Base-by-base conservation (phyloP, 768 basidiomycete species). In the Agrocybe praecox region DNA sequence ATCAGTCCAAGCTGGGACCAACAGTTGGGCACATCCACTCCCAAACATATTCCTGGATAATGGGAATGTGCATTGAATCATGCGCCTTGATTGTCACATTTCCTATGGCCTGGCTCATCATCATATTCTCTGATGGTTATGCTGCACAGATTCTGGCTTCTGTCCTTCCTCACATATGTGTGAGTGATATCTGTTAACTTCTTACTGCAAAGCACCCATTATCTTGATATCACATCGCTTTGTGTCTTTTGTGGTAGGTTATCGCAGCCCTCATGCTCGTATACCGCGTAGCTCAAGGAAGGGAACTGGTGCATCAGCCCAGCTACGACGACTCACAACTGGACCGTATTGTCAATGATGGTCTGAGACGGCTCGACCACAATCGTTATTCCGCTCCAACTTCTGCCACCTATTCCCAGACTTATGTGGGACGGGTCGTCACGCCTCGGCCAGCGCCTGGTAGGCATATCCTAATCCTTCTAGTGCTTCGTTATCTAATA, bases 61-160 rank as follows among this genome's bases (percentile, higher is more conserved):
- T 61, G 29, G 48, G 45, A 6, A 58, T 63, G 55, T 58, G 54
- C 5, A 23, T 60, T 17, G 62, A 63, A 55, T 63, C 62, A 6
- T 55, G 57, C 11, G 57, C 55, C 15, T 22, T 63, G 23, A 61
- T 61, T 10, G 54, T 61, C 23, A 14, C 60, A n/a, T 18, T 59
- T 17, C 44, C 52, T 7, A 49, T 53, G 23, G 26, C 33, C 3
- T 61, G 53, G 19, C 47, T 59, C 22, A 47, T 61, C 34, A 36
- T 61, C n/a, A 47, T 52, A 40, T 40, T 40, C 36, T 15, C 36
- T 4, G 36, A 40, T n/a, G 36, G 36, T 12, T 40, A 40, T n/a
- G n/a, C n/a, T 14, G 36, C 36, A 40, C 36, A 40, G n/a, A 40
- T 40, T n/a, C 14, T 40, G 12, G 36, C 36, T 40, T 40, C 36